Base-by-base conservation (phyloP, 192 early-diverging fungal genomes). In the Mortierella antarctica region DNA sequence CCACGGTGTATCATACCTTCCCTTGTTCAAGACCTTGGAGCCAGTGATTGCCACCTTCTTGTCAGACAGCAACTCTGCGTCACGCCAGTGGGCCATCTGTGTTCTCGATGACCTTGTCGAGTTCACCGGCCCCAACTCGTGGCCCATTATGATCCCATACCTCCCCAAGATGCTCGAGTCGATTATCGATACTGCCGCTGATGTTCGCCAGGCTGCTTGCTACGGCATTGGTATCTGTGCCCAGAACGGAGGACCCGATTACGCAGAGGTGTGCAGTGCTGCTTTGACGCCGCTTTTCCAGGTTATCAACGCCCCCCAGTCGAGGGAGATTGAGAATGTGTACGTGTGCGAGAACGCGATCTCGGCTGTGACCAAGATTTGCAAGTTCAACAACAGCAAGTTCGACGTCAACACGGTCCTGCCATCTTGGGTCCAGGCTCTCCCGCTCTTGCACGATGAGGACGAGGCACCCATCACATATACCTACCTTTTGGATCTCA, bases 141-240 rank as follows among this genome's bases (percentile, higher is more conserved):
- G 65, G 83, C 77, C 69, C 64, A 95, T 88, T 74, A 84, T 87
- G 57, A 80, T 74, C 18, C 90, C 90, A 63, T 95, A 96, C 78
- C 88, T 96, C 41, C 86, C 86, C 50, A 78, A 71, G 49, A 82
- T 96, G 82, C 73, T 90, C 6, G 77, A 84, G 46, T 85, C 87
- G 21, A 47, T 95, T 4, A n/a, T 82, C 21, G 89, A 90, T 52
- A 42, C 74, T 52, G 71, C 84, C 57, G n/a, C 86, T 0, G 95
- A 98, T 65, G 89, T 99, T 48, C 91, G 96, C 12, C 98, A 99
- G 88, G 92, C 96, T 8, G 93, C 97, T 12, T 93, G 95, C 15
- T 99, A 97, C 83, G 96, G 96, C 70, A 83, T 98, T 20, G 97
- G 97, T 45, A 86, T 97, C n/a, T 91, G 92, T 69, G 98, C 93